Evolutionary conservation across 371 early-diverging fungal species (phyloP), one percentile per base, ranked within the genome.

Genomic region (Syncephalastrum contaminatum): DNA sequence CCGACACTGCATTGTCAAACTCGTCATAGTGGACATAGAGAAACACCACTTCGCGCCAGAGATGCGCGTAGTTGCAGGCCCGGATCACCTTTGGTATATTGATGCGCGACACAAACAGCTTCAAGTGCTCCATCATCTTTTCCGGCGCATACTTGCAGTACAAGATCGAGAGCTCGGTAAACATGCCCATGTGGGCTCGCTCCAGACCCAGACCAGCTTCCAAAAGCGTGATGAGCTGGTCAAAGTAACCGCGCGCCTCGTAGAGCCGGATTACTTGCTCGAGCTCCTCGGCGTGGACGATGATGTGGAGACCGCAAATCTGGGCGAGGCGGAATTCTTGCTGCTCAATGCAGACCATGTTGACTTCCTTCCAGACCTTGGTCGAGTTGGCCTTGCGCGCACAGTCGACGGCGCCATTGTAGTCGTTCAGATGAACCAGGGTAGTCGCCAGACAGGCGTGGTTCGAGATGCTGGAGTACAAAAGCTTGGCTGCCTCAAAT

Each of bases 151-250:
- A 95, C 71, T 95, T 95, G 66, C 94, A 88, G 73, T 98, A 98
- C 57, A 97, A 75, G 54, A 97, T 89, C 10, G 97, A 94, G 27
- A 98, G 81, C 69, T 97, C 98, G 0, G 99, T 98, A 67, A 98
- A 98, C 97, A 98, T 97, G 43, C 97, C 98, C 97, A 97, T 98
- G 63, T 98, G 98, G 7, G 98, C 97, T 47, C 99, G 88, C 79
- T 98, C 99, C 55, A 98, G 67, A 15, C 93, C 93, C 8, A 98
- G 77, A 59, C 96, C 94, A 45, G 92, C 88, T 77, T 98, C 96
- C 44, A 98, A 73, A 46, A 98, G 72, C 21, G 79, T 64, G 63
- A 96, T 92, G 43, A 96, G 75, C 76, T 98, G 95, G 30, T 93
- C 91, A 66, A 96, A 88, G 75, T 83, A 84, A 22, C 97, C 99